Evolutionary conservation across 2,329 filamentous ascomycete genomes (phyloP).

Genomic region (Phyllosticta ampelicida): DNA sequence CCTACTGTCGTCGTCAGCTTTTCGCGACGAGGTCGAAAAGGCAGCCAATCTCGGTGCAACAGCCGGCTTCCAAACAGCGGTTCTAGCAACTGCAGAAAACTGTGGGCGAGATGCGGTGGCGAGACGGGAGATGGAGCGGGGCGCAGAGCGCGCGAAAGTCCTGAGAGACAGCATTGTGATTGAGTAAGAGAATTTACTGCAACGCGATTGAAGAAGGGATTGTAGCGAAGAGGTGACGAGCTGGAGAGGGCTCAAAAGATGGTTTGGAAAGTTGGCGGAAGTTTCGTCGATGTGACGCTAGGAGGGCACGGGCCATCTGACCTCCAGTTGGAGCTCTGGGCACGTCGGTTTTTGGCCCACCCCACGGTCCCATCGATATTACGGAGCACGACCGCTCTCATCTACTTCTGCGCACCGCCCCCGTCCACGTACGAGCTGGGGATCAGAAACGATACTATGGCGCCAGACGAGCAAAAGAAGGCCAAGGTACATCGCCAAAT

Average conservation of each 20-base stretch:
- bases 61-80: constrained; percentile 24
- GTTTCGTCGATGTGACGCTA: constrained; percentile 9
- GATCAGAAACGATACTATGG: constrained; percentile 4
- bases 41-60: constrained; percentile 24
- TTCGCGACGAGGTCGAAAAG: constrained; percentile 33
- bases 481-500: constrained; percentile 1
- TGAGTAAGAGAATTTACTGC: constrained; percentile 10
- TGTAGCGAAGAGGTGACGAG: neutral
- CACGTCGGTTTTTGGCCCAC: neutral
- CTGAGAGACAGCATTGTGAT: constrained; percentile 35
- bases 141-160: constrained; percentile 34
- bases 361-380: neutral
- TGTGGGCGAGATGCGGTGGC: constrained; percentile 27
- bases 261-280: neutral
- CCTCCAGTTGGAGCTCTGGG: neutral
- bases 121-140: constrained; percentile 32
- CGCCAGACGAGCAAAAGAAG: constrained; percentile 11
- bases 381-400: neutral
- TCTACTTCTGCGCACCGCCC: too few species aligned
- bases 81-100: constrained; percentile 22
- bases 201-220: neutral
- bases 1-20: constrained; percentile 24
- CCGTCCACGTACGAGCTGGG: neutral
- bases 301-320: neutral
- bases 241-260: neutral